These are phyloP conservation scores for Pichia sp. DNA, from an alignment of 1,139 yeast species.

Conservation along the genomic window DNA sequence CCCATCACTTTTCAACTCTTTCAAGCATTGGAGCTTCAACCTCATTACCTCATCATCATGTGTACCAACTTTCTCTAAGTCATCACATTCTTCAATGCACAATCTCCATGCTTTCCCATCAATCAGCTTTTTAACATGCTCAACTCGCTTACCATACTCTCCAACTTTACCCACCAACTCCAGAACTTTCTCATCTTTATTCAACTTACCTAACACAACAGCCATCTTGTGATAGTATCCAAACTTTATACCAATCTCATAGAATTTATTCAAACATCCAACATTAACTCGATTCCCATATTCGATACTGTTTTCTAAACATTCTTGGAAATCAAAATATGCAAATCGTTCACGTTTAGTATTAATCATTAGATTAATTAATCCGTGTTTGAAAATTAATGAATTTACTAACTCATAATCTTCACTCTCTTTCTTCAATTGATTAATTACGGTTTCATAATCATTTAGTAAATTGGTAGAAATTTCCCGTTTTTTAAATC, in stretches of 20 bases:
- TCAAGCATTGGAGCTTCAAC: conserved; percentile 25
- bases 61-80: conserved; percentile 27
- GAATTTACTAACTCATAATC: background rate
- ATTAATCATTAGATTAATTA: conserved; percentile 38
- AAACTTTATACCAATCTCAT: background rate
- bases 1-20: background rate
- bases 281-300: conserved; percentile 33
- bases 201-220: background rate
- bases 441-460: conserved; percentile 28
- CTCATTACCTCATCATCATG: conserved; percentile 26
- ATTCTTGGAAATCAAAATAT: conserved; percentile 39
- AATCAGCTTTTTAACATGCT: conserved; percentile 1
- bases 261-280: conserved; percentile 27
- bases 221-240: background rate
- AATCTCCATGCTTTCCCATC: conserved; percentile 19
- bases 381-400: conserved; percentile 37
- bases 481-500: conserved; percentile 19
- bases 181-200: background rate
- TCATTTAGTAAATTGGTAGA: conserved; percentile 22
- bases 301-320: conserved; percentile 26
- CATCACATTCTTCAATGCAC: conserved; percentile 24
- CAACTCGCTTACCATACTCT: background rate
- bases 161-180: background rate
- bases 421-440: conserved; percentile 8
- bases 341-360: conserved; percentile 44